Evolutionary conservation across 345 rosid species (phyloP).

Genomic region (Corymbia maculata): DNA sequence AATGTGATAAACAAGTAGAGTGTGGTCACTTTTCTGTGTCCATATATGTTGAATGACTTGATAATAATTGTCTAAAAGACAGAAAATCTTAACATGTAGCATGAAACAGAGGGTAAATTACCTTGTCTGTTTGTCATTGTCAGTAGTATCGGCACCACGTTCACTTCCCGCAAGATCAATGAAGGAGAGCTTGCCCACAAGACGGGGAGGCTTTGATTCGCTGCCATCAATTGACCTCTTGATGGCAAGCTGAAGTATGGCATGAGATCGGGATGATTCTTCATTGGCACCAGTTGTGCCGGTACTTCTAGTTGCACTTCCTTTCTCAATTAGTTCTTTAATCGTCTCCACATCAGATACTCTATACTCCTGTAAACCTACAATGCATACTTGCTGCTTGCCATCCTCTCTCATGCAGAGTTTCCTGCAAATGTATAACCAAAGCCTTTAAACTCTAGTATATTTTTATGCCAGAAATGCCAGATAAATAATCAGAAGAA

Average conservation of each 20-base stretch:
- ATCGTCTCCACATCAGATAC: constrained; percentile 93
- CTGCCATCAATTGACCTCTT: constrained; percentile 76
- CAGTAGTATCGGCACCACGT: constrained; percentile 99
- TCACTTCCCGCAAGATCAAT: constrained; percentile 99
- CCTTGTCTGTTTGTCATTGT: constrained; percentile 98
- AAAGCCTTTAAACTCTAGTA: background rate
- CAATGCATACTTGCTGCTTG: constrained; percentile 96
- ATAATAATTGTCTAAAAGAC: background rate
- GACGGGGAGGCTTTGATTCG: constrained; percentile 83
- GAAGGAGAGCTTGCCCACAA: constrained; percentile 91
- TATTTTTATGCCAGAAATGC: background rate
- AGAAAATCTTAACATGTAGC: background rate
- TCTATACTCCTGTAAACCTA: constrained; percentile 90
- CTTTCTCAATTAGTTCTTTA: constrained; percentile 92
- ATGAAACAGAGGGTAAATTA: constrained; percentile 3
- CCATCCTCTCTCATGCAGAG: constrained; percentile 99
- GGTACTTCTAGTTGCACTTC: constrained; percentile 85
- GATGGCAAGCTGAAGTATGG: constrained; percentile 92
- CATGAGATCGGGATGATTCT: constrained; percentile 99
- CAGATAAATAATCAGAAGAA: background rate
- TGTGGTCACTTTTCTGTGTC: background rate
- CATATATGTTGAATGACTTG: background rate
- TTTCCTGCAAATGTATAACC: constrained; percentile 34
- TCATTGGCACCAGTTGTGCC: constrained; percentile 99
- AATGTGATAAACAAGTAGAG: background rate